Percentiles rank a stretch among this genome's conserved stretches.
Conservation (phyloP, 345 rosid species). For the Isatis tinctoria region DNA sequence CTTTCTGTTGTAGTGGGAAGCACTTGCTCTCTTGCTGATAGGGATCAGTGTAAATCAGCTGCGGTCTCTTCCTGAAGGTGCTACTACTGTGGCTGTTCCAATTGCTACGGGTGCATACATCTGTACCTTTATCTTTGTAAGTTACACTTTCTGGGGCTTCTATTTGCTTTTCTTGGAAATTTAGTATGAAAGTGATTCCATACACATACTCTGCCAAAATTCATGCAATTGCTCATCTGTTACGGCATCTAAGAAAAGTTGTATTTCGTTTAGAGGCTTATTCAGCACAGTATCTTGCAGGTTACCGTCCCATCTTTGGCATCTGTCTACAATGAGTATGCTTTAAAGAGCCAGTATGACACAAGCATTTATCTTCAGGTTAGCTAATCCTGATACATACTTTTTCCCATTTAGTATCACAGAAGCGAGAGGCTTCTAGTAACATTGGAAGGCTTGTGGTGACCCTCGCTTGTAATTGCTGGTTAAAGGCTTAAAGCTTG, state of each 20-base stretch:
- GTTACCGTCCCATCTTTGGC: conserved; percentile 96
- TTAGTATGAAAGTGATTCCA: conserved; percentile 2
- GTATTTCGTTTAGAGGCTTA: conserved; percentile 34
- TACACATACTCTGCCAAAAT: background rate
- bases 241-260: too few species aligned
- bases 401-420: background rate
- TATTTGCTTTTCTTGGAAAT: background rate
- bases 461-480: background rate
- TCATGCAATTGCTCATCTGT: background rate
- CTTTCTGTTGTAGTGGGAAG: conserved; percentile 75
- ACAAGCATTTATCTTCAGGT: conserved; percentile 99
- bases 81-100: conserved; percentile 66
- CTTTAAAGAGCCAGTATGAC: conserved; percentile 93
- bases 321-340: conserved; percentile 96
- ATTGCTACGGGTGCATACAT: conserved; percentile 83
- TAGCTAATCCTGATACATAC: conserved; percentile 11
- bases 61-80: conserved; percentile 80
- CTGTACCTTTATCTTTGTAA: conserved; percentile 84
- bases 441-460: background rate
- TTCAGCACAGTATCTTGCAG: conserved; percentile 36
- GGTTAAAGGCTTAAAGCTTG: background rate
- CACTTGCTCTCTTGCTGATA: conserved; percentile 86
- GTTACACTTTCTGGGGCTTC: conserved; percentile 27
- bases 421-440: background rate
- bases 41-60: conserved; percentile 92